Evolutionary conservation across 768 basidiomycete genomes (phyloP), one percentile per base, ranked within the genome.

Genomic region (Tricholoma sp.): DNA sequence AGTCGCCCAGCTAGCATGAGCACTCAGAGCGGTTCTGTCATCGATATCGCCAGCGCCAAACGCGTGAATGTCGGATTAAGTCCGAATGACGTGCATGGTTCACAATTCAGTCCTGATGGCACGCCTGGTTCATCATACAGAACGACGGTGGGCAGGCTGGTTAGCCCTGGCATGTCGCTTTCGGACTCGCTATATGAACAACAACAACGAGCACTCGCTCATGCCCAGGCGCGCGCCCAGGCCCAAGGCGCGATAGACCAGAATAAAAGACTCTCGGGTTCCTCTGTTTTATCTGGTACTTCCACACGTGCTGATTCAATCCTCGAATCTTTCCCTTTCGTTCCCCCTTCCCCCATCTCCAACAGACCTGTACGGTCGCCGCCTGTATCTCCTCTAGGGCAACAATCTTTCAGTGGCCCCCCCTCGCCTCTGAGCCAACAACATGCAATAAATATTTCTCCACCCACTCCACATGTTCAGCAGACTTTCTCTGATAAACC

Each of bases 341-440:
- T 94, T 8, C 91, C 91, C 21, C 91, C 91, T 1, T 91, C 90
- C 7, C 91, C 91, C 5, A 91, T 93, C 58, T 91, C 89, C n/a
- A 83, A 89, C 62, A 78, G 86, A 54, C 90, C 89, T 9, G 74
- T 84, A 63, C 78, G 89, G 59, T 84, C 88, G 3, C 88, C 88
- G 5, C 86, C 87, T 35, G 83, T 84, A 56, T 91, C 89, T 9
- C 89, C 90, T 7, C 74, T 88, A 18, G 77, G 72, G 24, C 83
- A 86, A 68, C 85, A 86, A 59, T 73, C 78, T 18, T 79, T 81
- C 58, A 70, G 69, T 32, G 64, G 64, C 46, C 41, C 79, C 5
- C 79, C 80, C 11, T 80, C 84, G 21, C 78, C 80, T 57, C 86
- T 86, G 27, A 72, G 83, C 14, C 74, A 74, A 29, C 81, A 86